Evolutionary conservation across 305 asterid species (phyloP), one percentile per base, ranked within the genome.

Genomic region (Fraxinus latifolia): DNA sequence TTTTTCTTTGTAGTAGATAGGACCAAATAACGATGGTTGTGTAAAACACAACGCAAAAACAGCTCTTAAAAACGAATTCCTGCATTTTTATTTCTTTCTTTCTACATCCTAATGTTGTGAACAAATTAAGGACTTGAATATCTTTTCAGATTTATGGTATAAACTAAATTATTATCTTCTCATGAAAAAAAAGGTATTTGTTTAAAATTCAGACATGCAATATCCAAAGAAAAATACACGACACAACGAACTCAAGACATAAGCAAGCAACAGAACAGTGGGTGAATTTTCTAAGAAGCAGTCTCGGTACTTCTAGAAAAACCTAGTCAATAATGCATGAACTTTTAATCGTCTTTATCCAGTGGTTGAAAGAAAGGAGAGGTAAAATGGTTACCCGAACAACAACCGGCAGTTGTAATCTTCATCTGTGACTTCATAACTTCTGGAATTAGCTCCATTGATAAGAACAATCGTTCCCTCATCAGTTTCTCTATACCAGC

Each of bases 401-500:
- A 91, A 84, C 86, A 96, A 80, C 81, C 90, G 87, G 89, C 92
- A 92, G 88, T 79, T 92, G 85, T 95, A 96, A 86, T 95, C 98
- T 85, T 92, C 95, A 84, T 96, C 98, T 8, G 91, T 90, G 82
- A 95, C 99, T 89, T 91, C 93, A 83, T 95, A 95, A 78, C 93
- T 90, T 89, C 82, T 88, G 76, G 96, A 92, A 85, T 84, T 89
- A 71, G 97, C 98, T 83, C 97, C 98, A 77, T 84, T 79, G 79
- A 95, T 91, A 60, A 89, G 93, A 89, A 86, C 85, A 23, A 70
- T 84, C 12, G 87, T 83, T 84, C 95, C 97, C 36, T 91, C 97
- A 55, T 87, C 92, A 55, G 90, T 91, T 91, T 90, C 89, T 88
- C 97, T 91, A 78, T 92, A 91, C 99, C 99, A 96, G 91, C 97